Conservation (phyloP, 305 asterid genomes). For the Solanum hybrid region DNA sequence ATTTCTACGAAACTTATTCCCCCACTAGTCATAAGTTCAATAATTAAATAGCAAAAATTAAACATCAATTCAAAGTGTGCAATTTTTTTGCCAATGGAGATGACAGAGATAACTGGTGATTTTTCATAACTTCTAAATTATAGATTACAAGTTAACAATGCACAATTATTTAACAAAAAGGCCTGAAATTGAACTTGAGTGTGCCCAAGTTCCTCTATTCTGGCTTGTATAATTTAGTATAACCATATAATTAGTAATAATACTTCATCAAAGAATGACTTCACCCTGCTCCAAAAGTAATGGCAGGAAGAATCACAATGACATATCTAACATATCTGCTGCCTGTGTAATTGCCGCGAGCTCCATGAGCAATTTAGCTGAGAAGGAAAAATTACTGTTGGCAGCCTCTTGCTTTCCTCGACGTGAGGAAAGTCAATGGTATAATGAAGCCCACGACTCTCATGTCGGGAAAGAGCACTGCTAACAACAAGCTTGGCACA, state of each 20-base stretch:
- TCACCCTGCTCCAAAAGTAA: not conserved
- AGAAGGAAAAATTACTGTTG: conserved; percentile 72
- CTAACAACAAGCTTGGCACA: conserved; percentile 90
- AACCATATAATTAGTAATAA: not conserved
- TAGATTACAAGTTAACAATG: not conserved
- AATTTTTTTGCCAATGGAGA: not conserved
- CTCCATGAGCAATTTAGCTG: conserved; percentile 63
- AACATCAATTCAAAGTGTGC: not conserved
- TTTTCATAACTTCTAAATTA: not conserved
- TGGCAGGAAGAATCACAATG: not conserved
- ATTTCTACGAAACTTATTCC: not conserved
- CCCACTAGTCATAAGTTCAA: not conserved
- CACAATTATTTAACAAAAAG: not conserved
- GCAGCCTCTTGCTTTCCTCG: conserved; percentile 80
- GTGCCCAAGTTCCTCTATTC: not conserved
- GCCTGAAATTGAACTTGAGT: not conserved
- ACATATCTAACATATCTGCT: conserved; percentile 24
- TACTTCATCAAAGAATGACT: not conserved
- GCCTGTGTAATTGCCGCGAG: conserved; percentile 63
- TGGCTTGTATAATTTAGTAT: not conserved
- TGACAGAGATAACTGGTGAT: not conserved
- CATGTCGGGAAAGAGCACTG: conserved; percentile 87
- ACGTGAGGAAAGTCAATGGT: conserved; percentile 68
- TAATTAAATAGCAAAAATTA: not conserved
- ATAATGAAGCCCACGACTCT: conserved; percentile 93